These are phyloP conservation scores for Cladosporium sp. DNA, from an alignment of 2,329 filamentous ascomycete species.

Conservation along the genomic window DNA sequence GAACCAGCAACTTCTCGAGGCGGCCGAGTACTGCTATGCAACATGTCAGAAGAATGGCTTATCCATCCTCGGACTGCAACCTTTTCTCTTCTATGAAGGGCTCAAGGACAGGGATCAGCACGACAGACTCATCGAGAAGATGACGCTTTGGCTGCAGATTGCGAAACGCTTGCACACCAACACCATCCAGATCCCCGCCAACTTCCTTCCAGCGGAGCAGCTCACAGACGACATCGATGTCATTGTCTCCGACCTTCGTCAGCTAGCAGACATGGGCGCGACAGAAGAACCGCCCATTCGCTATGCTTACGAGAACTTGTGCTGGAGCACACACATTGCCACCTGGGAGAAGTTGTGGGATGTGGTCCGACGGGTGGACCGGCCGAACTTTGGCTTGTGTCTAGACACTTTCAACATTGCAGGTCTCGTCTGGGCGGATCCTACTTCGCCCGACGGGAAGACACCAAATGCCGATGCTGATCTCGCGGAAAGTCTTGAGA, in stretches of 20 bases:
- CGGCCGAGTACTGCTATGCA: constrained; percentile 53
- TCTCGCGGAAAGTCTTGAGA: constrained; percentile 51
- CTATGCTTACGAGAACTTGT: constrained; percentile 70
- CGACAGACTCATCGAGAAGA: constrained; percentile 54
- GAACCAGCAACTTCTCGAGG: constrained; percentile 48
- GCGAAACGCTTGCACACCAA: constrained; percentile 62
- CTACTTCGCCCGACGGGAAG: constrained; percentile 49
- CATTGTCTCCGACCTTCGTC: constrained; percentile 58
- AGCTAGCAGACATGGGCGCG: constrained; percentile 65
- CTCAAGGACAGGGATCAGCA: constrained; percentile 60
- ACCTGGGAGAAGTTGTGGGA: constrained; percentile 71
- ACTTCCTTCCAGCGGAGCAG: constrained; percentile 56
- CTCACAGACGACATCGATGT: constrained; percentile 50
- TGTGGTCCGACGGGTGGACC: constrained; percentile 59
- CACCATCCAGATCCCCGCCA: constrained; percentile 70
- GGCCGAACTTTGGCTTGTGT: constrained; percentile 70
- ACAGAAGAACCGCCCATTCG: constrained; percentile 43
- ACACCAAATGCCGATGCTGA: constrained; percentile 52
- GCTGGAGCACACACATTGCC: constrained; percentile 66
- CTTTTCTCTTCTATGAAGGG: constrained; percentile 75
- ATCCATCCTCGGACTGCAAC: constrained; percentile 64
- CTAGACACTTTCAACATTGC: constrained; percentile 77
- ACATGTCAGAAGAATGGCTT: constrained; percentile 56
- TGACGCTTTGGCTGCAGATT: constrained; percentile 68
- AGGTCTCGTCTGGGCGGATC: constrained; percentile 67